Base-by-base conservation (phyloP, 176 grass and related monocot genomes). In the Oryza glaberrima region DNA sequence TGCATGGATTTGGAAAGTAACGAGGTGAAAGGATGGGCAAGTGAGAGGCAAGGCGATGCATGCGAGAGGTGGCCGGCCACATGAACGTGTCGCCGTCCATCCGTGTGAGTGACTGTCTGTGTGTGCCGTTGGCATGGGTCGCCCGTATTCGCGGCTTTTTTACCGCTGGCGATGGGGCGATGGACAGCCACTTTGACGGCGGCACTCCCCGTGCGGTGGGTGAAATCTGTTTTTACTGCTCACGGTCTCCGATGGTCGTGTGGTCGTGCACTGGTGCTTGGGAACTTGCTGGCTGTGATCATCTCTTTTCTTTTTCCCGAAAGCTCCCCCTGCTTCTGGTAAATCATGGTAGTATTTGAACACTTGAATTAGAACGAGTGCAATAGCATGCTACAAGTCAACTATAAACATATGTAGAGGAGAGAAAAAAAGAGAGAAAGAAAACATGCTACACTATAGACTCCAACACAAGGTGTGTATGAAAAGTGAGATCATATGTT, bases 81-180 rank as follows among this genome's bases (percentile, higher is more conserved):
- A 56, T 69, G 16, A 43, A 58, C 35, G 9, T 40, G 79, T 10
- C 32, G 79, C 67, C 79, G 34, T 58, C 67, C 79, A n/a, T 58
- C 54, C 54, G n/a, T 23, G 54, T 63, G 30, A 32, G 58, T 10
- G 20, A 11, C 7, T 36, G 36, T 7, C 48, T 54, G 11, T 70
- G 47, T 66, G 66, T 56, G 52, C 6, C 9, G 11, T 63, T 56
- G 52, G 17, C 9, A 23, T 63, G 58, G 58, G 58, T 63, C n/a
- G 56, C 20, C 20, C 56, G 56, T 9, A 2, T 61, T 61, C 9
- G 9, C n/a, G 58, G 19, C n/a, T 20, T 14, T 20, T 20, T 14
- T 20, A 58, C 52, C 58, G 58, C 20, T 1, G n/a, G 7, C 58
- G 58, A 63, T 63, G 58, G 58, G n/a, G 5, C 58, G 58, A 23